Base-by-base conservation (phyloP, 441 rosid genomes). In the Syzygium malaccense region DNA sequence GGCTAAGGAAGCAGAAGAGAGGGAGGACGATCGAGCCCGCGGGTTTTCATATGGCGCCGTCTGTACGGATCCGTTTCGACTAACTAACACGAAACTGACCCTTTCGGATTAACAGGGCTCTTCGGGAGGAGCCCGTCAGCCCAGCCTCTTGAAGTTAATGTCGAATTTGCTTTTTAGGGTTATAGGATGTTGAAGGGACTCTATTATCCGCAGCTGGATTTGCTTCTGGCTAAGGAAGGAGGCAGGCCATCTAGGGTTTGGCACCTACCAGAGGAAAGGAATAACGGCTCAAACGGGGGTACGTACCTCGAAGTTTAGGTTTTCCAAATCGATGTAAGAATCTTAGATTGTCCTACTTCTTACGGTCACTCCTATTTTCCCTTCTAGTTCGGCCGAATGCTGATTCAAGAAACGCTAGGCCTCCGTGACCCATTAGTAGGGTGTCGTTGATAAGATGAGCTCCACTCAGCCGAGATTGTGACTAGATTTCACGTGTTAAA, bases 41-140 rank as follows among this genome's bases (percentile, higher is more conserved):
- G 33, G 33, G 19, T n/a, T n/a, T 62, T n/a, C 5, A 1, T 7
- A n/a, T 14, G 2, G 19, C 68, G 14, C 14, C 19, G 3, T 62
- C 14, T 0, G 4, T n/a, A 14, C 32, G 14, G 7, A 62, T n/a
- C 2, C 1, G 17, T 62, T n/a, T 62, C 2, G 0, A 62, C 33
- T 7, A 0, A 14, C 4, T 14, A 62, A 28, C 5, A n/a, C 9
- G 0, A 62, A 7, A 30, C 30, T 17, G 41, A 23, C 6, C 41
- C 41, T 30, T 30, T 2, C 4, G 41, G 15, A 64, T 30, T 17
- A 9, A 64, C 6, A 8, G 41, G 2, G 75, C 75, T 64, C 41
- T 64, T 64, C 7, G 1, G 0, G 75, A 30, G 10, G 75, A 64
- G 75, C 4, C 19, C 9, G 8, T 0, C 71, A 64, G 37, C 71